Conservation (phyloP, 257 asterid genomes). For the Solanum chilense region DNA sequence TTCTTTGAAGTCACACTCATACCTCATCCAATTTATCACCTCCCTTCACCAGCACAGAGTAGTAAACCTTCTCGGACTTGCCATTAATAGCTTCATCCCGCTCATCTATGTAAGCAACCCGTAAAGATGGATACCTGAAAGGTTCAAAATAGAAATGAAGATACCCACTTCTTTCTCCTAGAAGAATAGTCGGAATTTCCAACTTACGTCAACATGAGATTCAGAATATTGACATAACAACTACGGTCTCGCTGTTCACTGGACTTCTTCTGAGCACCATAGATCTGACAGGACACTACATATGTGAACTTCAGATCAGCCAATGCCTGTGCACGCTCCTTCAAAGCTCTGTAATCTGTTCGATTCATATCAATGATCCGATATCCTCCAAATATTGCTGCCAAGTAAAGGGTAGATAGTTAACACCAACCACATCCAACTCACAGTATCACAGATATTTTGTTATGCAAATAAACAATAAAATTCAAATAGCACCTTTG, state of each 20-base stretch:
- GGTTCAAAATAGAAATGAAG: not conserved
- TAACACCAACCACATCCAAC: not conserved
- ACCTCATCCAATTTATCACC: conserved; percentile 96
- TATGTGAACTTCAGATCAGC: conserved; percentile 97
- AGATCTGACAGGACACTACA: conserved; percentile 93
- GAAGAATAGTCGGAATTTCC: conserved; percentile 3
- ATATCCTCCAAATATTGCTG: conserved; percentile 88
- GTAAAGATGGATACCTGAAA: conserved; percentile 84
- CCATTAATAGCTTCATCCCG: conserved; percentile 57
- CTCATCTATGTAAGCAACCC: conserved; percentile 96
- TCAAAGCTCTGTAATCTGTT: conserved; percentile 36
- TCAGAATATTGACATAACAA: conserved; percentile 72
- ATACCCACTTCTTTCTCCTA: not conserved
- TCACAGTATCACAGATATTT: not conserved
- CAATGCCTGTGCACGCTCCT: conserved; percentile 74
- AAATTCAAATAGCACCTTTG: conserved; percentile 32
- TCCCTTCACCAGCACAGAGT: conserved; percentile 96
- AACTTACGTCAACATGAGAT: conserved; percentile 88
- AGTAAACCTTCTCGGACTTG: conserved; percentile 56
- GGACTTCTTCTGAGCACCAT: conserved; percentile 93
- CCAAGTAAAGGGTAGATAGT: conserved; percentile 1
- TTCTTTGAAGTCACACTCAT: conserved; percentile 7
- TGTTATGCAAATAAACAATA: not conserved
- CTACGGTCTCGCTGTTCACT: conserved; percentile 58
- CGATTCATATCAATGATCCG: conserved; percentile 48